Conservation (phyloP, 345 rosid genomes). For the Salix udensis region DNA sequence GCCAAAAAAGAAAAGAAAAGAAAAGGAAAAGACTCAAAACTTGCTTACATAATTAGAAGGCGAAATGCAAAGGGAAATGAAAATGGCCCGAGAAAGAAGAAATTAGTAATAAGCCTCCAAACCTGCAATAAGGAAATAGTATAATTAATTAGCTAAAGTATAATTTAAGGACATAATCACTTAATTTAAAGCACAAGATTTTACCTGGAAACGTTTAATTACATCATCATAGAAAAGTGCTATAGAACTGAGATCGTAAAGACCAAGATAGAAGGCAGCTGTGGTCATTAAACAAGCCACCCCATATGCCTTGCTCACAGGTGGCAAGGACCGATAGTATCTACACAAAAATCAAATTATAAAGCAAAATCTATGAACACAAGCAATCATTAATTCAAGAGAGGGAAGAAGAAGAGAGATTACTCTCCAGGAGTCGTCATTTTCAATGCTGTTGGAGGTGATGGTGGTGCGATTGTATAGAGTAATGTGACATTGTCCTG, state of each 20-base stretch:
- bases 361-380: background rate
- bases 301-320: conserved; percentile 65
- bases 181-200: background rate
- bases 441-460: conserved; percentile 2
- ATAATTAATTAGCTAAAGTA: no score
- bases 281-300: conserved; percentile 58
- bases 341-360: conserved; percentile 13
- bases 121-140: conserved; percentile 28
- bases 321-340: conserved; percentile 55
- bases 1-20: no score
- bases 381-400: background rate
- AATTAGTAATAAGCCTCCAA: conserved; percentile 61
- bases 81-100: conserved; percentile 57
- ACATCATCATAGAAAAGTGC: conserved; percentile 47
- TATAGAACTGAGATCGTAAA: conserved; percentile 32
- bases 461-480: background rate
- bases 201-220: conserved; percentile 51
- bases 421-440: conserved; percentile 68
- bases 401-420: conserved; percentile 14
- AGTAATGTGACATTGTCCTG: background rate
- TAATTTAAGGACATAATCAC: background rate
- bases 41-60: conserved; percentile 51
- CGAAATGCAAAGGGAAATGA: conserved; percentile 50
- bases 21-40: background rate
- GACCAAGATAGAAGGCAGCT: conserved; percentile 38